phyloP scores from a whole-genome alignment of 1,284 basidiomycete genomes.

The Cutaneotrichosporon sp. region DNA sequence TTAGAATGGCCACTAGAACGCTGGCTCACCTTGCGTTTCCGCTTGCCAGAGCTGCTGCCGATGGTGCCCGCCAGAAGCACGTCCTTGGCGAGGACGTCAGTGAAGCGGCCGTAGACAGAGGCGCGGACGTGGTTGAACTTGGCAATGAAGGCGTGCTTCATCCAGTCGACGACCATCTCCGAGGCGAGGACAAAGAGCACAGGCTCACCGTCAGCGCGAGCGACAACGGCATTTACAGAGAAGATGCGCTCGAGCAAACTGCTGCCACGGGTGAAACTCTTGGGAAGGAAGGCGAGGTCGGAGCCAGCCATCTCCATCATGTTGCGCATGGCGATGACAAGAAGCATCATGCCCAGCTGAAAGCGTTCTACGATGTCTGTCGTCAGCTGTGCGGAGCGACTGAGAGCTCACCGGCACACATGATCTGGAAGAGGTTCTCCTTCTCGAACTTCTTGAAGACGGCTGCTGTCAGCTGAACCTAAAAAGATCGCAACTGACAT shows the following conservation, averaged over 20 bases:
- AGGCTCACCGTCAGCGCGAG: conserved; percentile 60
- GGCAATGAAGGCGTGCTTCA: conserved; percentile 99
- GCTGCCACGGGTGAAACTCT: conserved; percentile 78
- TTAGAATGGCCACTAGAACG: conserved; percentile 1
- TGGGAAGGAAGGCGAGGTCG: conserved; percentile 75
- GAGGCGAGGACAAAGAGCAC: conserved; percentile 86
- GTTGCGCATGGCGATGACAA: conserved; percentile 89
- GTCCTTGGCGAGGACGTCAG: conserved; percentile 93
- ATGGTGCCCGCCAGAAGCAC: conserved; percentile 70
- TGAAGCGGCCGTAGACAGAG: conserved; percentile 91
- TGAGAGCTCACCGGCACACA: conserved; percentile 74
- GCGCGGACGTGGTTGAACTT: conserved; percentile 95
- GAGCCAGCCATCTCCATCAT: conserved; percentile 91
- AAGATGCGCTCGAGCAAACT: conserved; percentile 75
- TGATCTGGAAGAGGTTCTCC: conserved; percentile 98
- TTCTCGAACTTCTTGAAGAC: conserved; percentile 99
- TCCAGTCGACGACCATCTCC: conserved; percentile 96
- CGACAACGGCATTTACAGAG: conserved; percentile 61
- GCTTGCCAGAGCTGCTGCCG: conserved; percentile 15
- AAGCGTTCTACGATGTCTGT: conserved; percentile 97
- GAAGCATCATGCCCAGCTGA: conserved; percentile 85
- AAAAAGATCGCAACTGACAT: conserved; percentile 55
- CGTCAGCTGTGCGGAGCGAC: not conserved
- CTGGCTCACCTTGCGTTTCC: conserved; percentile 61
- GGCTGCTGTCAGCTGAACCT: conserved; percentile 37